Percentiles rank a stretch among this genome's conserved stretches.
These are phyloP conservation scores for Hypoxylon perforatum DNA, from an alignment of 495 filamentous ascomycete species.

Conservation along the genomic window DNA sequence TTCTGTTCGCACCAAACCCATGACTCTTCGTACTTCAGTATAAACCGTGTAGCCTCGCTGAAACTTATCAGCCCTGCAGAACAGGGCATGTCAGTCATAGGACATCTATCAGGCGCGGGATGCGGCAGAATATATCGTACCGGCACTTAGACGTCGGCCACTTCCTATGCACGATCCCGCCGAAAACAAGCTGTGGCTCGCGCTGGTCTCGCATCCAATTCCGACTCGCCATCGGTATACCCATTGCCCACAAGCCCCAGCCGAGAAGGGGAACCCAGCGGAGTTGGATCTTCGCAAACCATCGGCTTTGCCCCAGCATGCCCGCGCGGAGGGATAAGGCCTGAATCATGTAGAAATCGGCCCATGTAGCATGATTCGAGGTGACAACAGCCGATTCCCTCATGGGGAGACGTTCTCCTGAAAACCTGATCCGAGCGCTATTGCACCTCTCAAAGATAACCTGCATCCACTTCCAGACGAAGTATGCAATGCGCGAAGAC, in stretches of 20 bases:
- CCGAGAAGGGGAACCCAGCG: constrained; percentile 67
- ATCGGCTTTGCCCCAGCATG: constrained; percentile 68
- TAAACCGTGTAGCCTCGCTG: constrained; percentile 69
- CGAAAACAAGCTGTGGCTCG: constrained; percentile 65
- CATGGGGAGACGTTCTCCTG: constrained; percentile 57
- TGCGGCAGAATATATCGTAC: constrained; percentile 10
- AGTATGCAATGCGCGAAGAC: constrained; percentile 61
- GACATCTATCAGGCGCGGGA: constrained; percentile 8
- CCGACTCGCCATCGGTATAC: constrained; percentile 68
- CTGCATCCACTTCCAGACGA: constrained; percentile 66
- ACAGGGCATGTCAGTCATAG: constrained; percentile 2
- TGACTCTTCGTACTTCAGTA: constrained; percentile 62
- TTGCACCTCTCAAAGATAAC: constrained; percentile 61
- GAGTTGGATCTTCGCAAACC: constrained; percentile 68
- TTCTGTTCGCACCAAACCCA: constrained; percentile 60
- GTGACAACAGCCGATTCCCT: constrained; percentile 67
- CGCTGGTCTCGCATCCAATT: constrained; percentile 64
- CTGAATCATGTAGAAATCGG: constrained; percentile 71
- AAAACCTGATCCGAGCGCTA: constrained; percentile 60
- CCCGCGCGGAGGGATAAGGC: constrained; percentile 60
- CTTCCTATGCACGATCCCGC: constrained; percentile 54
- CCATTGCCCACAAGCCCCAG: constrained; percentile 70
- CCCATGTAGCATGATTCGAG: constrained; percentile 68
- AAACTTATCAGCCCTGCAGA: constrained; percentile 66
- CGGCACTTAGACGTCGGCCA: constrained; percentile 65